Conservation (phyloP, 148 eudicot genomes). For the Polygonum maritimum region DNA sequence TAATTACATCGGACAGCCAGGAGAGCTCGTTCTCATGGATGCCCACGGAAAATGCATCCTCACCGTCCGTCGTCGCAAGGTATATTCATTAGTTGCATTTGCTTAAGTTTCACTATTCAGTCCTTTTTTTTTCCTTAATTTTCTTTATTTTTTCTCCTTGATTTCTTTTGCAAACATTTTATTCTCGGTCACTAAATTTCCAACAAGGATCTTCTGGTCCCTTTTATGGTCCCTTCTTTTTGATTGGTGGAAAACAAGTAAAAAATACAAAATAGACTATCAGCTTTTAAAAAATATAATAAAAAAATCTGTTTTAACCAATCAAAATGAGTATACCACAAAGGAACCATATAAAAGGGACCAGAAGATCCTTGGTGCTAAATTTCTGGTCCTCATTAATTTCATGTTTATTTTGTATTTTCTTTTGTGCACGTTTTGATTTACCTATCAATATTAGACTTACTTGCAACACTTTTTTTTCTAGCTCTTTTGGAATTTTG, state of each 20-base stretch:
- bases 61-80: slow-evolving; percentile 62
- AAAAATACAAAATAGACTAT: no score
- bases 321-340: no score
- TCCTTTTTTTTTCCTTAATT: not conserved
- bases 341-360: no score
- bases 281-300: no score
- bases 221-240: no score
- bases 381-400: not conserved
- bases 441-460: not conserved
- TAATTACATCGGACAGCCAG: slow-evolving; percentile 42
- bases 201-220: no score
- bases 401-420: not conserved
- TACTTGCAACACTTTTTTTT: no score
- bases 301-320: no score
- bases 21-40: slow-evolving; percentile 68
- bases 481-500: no score
- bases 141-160: not conserved
- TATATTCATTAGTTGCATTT: slow-evolving; percentile 9
- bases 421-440: not conserved
- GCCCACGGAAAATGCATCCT: slow-evolving; percentile 46
- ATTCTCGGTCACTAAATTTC: not conserved
- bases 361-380: no score
- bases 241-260: no score
- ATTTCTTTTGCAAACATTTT: not conserved
- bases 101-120: not conserved